A percentile compares a stretch with the other conserved stretches of the same genome.
Conservation (phyloP, 257 asterid genomes). For the Oldenlandia corymbosa region DNA sequence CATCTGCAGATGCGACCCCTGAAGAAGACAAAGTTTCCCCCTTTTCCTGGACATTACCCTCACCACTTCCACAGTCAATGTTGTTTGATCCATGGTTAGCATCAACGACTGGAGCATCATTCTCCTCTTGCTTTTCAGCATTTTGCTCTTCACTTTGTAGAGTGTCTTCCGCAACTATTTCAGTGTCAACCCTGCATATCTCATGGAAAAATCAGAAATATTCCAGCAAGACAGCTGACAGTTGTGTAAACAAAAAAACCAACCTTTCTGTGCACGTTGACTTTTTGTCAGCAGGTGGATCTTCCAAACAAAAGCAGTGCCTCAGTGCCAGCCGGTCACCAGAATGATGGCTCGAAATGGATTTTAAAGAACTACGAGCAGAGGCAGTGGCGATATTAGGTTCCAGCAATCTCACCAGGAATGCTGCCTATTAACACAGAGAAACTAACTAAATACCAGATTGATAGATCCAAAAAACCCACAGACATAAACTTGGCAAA, state of each 20-base stretch:
- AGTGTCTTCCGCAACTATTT: constrained; percentile 34
- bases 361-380: constrained; percentile 61
- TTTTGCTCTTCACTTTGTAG: constrained; percentile 30
- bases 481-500: background rate
- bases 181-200: constrained; percentile 54
- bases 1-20: constrained; percentile 26
- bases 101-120: constrained; percentile 22
- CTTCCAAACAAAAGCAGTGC: constrained; percentile 82
- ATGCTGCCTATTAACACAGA: constrained; percentile 61
- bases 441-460: background rate
- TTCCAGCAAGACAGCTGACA: constrained; percentile 8
- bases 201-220: constrained; percentile 24
- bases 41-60: constrained; percentile 34
- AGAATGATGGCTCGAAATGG: constrained; percentile 46
- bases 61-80: constrained; percentile 8
- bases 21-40: constrained; percentile 34
- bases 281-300: constrained; percentile 66
- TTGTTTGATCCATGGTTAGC: constrained; percentile 4
- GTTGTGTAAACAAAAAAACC: constrained; percentile 24
- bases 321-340: constrained; percentile 81
- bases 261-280: constrained; percentile 48
- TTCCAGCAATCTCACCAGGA: constrained; percentile 79
- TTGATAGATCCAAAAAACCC: background rate
- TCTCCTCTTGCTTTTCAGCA: constrained; percentile 38
- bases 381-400: constrained; percentile 74